Base-by-base conservation (phyloP, 495 filamentous ascomycete genomes). In the Tetracladium setigerum region DNA sequence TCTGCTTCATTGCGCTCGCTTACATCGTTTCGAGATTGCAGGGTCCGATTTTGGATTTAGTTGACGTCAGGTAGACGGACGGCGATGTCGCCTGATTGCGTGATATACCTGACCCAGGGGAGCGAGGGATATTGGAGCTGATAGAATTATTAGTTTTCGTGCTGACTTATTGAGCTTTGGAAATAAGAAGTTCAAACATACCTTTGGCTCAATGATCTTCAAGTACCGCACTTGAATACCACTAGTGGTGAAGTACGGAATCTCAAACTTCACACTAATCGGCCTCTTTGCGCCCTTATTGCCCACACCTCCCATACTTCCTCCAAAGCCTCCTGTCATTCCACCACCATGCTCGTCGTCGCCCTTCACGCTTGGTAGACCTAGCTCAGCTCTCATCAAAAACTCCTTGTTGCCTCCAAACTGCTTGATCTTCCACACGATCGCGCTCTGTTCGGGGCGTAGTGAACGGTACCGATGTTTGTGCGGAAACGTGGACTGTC, bases 361-460 rank as follows among this genome's bases (percentile, higher is more conserved):
- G 42, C 95, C 94, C 55, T 92, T 86, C 30, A 99, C 94, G 33
- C 86, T 92, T 0, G 94, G 92, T 13, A 97, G 69, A 11, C 90
- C 90, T 13, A 99, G 76, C 66, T 99, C 94, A n/a, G 94, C 94
- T 38, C 92, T 84, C 94, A 99, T 99, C 54, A 99, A 78, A 64
- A 99, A 99, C 60, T 99, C 94, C 67, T 99, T 99, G 52, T 83
- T 82, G 42, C 94, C 94, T 6, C 92, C 94, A 62, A 99, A 99
- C 58, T 99, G 94, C 76, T 99, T 99, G 71, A 99, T 99, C 74
- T 97, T 97, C 94, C 94, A 99, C 52, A 99, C 82, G 51, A 99
- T 99, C 30, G 94, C 90, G 35, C 87, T 91, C 59, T 95, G 88
- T 64, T 99, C 94, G 7, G 94, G 94, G 91, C 91, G 63, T 99